phyloP scores from a whole-genome alignment of 2,329 filamentous ascomycete species.

The Exophiala lecanii-corni region DNA sequence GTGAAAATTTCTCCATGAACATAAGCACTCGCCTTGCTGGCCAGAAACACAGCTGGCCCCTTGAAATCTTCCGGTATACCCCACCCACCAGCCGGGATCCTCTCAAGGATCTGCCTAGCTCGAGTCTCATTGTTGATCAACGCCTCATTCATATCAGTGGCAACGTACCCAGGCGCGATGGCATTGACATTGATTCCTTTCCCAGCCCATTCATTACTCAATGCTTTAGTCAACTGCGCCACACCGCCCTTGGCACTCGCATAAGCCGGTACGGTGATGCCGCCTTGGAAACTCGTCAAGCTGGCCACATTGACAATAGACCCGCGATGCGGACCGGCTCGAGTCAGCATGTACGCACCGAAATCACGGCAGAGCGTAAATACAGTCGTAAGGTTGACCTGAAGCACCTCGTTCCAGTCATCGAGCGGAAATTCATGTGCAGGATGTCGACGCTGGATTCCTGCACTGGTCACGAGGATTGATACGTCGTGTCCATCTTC shows the following conservation, averaged over 20 bases:
- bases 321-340: conserved; percentile 34
- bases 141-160: conserved; percentile 87
- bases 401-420: conserved; percentile 76
- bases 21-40: conserved; percentile 43
- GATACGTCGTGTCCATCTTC: conserved; percentile 55
- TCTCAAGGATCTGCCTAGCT: conserved; percentile 66
- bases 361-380: conserved; percentile 75
- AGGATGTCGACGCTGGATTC: conserved; percentile 75
- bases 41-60: conserved; percentile 47
- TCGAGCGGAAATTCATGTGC: conserved; percentile 68
- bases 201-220: conserved; percentile 79
- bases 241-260: conserved; percentile 82
- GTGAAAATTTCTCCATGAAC: conserved; percentile 46
- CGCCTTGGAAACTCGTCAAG: conserved; percentile 78
- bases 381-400: conserved; percentile 79
- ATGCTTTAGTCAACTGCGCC: conserved; percentile 75
- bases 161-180: conserved; percentile 84
- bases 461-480: conserved; percentile 81
- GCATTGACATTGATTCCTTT: conserved; percentile 79
- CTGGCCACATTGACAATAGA: conserved; percentile 78
- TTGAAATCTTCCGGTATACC: conserved; percentile 56
- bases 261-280: conserved; percentile 83
- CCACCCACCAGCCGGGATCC: conserved; percentile 83
- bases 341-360: conserved; percentile 70
- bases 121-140: conserved; percentile 68